Conservation (phyloP, 306 rosid genomes). For the Cucumis hystrix region DNA sequence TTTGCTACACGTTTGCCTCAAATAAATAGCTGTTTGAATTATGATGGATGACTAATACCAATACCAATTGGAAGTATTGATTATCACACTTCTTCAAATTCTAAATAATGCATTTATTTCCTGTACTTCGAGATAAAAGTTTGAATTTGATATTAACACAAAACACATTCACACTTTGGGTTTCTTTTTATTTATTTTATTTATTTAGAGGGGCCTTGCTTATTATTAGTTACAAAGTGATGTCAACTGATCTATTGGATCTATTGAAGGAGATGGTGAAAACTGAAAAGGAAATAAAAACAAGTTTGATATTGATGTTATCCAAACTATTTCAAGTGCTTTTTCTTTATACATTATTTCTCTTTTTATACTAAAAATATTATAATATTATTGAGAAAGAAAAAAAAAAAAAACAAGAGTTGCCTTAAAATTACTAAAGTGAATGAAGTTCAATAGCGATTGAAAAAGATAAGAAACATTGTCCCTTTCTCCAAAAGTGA, state of each 20-base stretch:
- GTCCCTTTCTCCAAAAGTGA: not conserved
- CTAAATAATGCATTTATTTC: not conserved
- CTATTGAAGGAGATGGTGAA: not conserved
- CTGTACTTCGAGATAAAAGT: not conserved
- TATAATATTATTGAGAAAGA: not conserved
- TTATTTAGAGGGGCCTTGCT: not conserved
- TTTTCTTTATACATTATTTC: not conserved
- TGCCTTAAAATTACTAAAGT: not conserved
- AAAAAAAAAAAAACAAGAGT: not conserved
- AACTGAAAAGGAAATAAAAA: not conserved
- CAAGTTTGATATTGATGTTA: not conserved
- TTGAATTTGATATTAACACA: not conserved
- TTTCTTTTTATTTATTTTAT: not conserved
- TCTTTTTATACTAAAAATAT: not conserved
- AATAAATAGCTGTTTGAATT: not conserved
- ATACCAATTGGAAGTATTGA: not conserved
- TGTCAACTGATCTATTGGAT: not conserved
- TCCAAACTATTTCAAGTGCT: not conserved
- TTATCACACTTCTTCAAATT: not conserved
- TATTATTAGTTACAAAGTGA: not conserved
- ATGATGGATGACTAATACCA: not conserved
- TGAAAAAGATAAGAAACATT: not conserved
- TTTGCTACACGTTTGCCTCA: not conserved
- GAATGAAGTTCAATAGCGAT: not conserved
- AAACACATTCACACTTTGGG: not conserved